Conservation (phyloP, 495 filamentous ascomycete species). For the Trichoderma erinaceum region DNA sequence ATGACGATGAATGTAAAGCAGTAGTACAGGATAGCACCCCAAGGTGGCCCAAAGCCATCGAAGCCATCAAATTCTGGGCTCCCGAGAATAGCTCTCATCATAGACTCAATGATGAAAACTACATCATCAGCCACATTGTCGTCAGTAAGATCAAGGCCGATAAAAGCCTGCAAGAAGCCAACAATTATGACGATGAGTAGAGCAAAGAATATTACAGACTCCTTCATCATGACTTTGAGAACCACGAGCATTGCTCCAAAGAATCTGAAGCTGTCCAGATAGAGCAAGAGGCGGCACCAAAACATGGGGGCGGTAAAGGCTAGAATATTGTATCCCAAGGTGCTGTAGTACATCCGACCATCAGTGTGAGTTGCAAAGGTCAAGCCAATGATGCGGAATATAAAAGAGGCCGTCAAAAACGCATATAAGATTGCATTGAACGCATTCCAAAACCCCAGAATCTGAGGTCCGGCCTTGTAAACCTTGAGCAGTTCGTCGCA, state of each 20-base stretch:
- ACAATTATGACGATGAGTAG: slow-evolving; percentile 79
- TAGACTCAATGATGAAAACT: slow-evolving; percentile 74
- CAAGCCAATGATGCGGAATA: slow-evolving; percentile 71
- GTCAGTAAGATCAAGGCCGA: slow-evolving; percentile 86
- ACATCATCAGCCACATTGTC: slow-evolving; percentile 52
- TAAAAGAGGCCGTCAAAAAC: slow-evolving; percentile 68
- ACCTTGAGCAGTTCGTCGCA: slow-evolving; percentile 81
- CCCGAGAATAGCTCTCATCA: slow-evolving; percentile 86
- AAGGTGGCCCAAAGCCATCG: slow-evolving; percentile 66
- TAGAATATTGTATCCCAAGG: slow-evolving; percentile 82
- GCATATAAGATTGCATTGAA: slow-evolving; percentile 83
- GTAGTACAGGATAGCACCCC: slow-evolving; percentile 88
- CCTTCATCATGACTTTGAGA: slow-evolving; percentile 98
- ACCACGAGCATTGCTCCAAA: slow-evolving; percentile 98
- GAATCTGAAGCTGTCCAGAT: slow-evolving; percentile 89
- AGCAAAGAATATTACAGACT: slow-evolving; percentile 95
- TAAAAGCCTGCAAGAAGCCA: slow-evolving; percentile 90
- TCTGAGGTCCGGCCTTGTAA: slow-evolving; percentile 85
- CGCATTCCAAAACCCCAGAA: slow-evolving; percentile 90
- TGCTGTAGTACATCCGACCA: slow-evolving; percentile 61
- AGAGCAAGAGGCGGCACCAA: slow-evolving; percentile 88
- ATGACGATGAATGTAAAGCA: slow-evolving; percentile 96
- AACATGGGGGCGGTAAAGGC: slow-evolving; percentile 95
- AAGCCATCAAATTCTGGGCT: slow-evolving; percentile 87
- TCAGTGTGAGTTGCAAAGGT: slow-evolving; percentile 45